A percentile compares a stretch with the other conserved stretches of the same genome.
Evolutionary conservation across 257 asterid species (phyloP).

Genomic region (Penstemon barbatus): DNA sequence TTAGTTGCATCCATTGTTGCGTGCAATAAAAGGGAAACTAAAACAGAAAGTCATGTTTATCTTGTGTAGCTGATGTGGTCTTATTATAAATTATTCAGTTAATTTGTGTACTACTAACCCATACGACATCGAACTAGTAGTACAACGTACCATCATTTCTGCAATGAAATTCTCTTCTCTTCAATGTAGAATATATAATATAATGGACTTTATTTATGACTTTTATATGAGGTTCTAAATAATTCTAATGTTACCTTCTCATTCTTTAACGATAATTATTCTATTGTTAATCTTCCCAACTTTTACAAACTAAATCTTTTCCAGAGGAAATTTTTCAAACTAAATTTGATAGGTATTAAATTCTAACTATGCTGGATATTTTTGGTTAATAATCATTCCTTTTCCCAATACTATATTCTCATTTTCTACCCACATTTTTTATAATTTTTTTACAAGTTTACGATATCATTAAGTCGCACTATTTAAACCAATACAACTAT

Average conservation of each 20-base stretch:
- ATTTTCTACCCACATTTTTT: too few species aligned
- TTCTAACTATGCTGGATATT: neutral
- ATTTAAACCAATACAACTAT: too few species aligned
- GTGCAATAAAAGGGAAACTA: conserved; percentile 21
- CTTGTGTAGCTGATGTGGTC: conserved; percentile 29
- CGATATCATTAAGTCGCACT: too few species aligned
- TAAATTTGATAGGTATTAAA: neutral
- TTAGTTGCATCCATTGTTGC: conserved; percentile 8
- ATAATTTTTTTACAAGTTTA: too few species aligned
- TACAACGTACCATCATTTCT: conserved; percentile 4
- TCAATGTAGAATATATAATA: neutral
- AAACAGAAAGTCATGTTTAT: conserved; percentile 33
- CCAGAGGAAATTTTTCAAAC: neutral
- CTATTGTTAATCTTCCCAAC: neutral
- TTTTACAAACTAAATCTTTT: neutral
- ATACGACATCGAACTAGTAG: neutral
- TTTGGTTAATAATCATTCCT: too few species aligned
- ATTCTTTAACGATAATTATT: too few species aligned
- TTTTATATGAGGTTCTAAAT: too few species aligned
- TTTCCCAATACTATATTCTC: too few species aligned
- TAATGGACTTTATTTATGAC: neutral
- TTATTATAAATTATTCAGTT: neutral
- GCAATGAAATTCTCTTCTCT: neutral
- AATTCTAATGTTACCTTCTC: too few species aligned
- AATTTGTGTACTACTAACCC: conserved; percentile 25